Evolutionary conservation across 805 yeast species (phyloP).

Genomic region (Metschnikowia vanudenii): DNA sequence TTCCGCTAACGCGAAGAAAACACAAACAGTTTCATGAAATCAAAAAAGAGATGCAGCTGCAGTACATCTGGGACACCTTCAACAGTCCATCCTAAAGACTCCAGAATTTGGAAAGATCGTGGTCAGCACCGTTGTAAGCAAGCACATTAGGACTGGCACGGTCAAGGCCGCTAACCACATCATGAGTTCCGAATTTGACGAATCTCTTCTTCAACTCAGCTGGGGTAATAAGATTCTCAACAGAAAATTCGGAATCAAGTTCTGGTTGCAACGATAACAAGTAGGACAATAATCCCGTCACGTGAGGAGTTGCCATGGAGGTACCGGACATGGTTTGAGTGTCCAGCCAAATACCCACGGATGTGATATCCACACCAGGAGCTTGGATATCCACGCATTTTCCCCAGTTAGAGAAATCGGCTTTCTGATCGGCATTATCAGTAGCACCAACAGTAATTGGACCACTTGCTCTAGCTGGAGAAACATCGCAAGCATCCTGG

Average conservation of each 20-base stretch:
- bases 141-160: constrained; percentile 62
- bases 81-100: background rate
- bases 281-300: constrained; percentile 63
- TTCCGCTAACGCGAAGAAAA: too few relatives aligned
- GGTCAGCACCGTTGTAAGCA: constrained; percentile 34
- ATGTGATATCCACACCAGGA: constrained; percentile 87
- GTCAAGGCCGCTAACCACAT: constrained; percentile 46
- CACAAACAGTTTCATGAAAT: background rate
- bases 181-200: constrained; percentile 46
- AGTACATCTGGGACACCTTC: too few relatives aligned
- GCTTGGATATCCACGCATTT: constrained; percentile 95
- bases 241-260: constrained; percentile 22
- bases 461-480: constrained; percentile 84
- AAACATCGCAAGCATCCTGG: constrained; percentile 86
- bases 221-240: constrained; percentile 45
- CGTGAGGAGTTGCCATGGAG: constrained; percentile 77
- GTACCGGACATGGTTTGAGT: constrained; percentile 57
- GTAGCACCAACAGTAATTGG: constrained; percentile 96
- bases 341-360: constrained; percentile 31
- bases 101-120: constrained; percentile 18
- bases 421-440: constrained; percentile 83
- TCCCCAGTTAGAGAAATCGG: constrained; percentile 94
- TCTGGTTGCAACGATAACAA: constrained; percentile 35
- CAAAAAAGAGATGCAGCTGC: background rate
- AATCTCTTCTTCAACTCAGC: constrained; percentile 42